A percentile compares a stretch with the other conserved stretches of the same genome.
Evolutionary conservation across 345 rosid genomes (phyloP).

Genomic region (Chamaenerion angustifolium): DNA sequence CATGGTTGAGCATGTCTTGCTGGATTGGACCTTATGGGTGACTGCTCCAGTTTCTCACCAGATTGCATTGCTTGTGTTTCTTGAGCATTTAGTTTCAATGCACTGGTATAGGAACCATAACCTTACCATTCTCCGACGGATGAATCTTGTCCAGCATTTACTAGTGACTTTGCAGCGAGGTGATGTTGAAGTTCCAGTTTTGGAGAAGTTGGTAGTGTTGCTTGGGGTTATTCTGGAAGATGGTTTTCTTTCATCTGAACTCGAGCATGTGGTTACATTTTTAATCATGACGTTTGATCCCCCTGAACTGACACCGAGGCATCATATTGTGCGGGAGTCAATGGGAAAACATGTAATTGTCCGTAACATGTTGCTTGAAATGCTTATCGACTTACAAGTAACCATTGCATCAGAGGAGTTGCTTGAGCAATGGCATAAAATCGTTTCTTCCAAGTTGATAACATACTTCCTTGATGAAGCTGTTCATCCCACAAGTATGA

Average conservation of each 20-base stretch:
- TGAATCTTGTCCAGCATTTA: constrained; percentile 92
- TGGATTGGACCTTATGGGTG: constrained; percentile 99
- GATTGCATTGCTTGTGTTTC: constrained; percentile 83
- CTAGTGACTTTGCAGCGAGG: constrained; percentile 95
- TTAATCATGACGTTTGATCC: constrained; percentile 98
- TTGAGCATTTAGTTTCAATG: constrained; percentile 98
- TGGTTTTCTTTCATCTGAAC: constrained; percentile 89
- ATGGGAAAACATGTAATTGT: constrained; percentile 99
- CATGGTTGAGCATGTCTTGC: constrained; percentile 98
- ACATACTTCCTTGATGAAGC: constrained; percentile 98
- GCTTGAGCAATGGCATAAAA: constrained; percentile 99
- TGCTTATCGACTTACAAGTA: constrained; percentile 98
- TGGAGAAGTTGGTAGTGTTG: constrained; percentile 91
- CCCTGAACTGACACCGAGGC: constrained; percentile 63
- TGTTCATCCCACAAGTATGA: constrained; percentile 98
- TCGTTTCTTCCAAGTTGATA: constrained; percentile 89
- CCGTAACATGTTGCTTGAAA: constrained; percentile 95
- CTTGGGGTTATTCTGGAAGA: constrained; percentile 98
- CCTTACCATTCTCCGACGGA: constrained; percentile 83
- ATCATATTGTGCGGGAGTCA: constrained; percentile 58
- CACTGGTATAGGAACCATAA: constrained; percentile 99
- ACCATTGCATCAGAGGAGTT: constrained; percentile 87
- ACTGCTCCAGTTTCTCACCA: constrained; percentile 84
- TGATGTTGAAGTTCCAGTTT: constrained; percentile 94
- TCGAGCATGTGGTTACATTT: constrained; percentile 91